These are phyloP conservation scores for Cercospora zeae-maydis DNA, from an alignment of 2,329 filamentous ascomycete species.

Conservation along the genomic window DNA sequence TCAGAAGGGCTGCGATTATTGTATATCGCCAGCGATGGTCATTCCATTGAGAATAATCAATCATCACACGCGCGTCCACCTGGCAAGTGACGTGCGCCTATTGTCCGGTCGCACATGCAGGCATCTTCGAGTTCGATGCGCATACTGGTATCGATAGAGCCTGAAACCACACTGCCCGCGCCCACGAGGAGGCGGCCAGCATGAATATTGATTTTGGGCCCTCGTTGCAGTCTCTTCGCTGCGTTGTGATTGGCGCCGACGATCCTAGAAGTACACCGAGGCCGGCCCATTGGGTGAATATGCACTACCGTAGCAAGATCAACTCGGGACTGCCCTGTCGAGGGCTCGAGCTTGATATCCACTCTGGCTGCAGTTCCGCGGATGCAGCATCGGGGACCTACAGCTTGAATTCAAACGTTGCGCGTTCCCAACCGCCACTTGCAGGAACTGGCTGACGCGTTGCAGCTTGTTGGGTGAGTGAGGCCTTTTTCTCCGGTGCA, in stretches of 20 bases:
- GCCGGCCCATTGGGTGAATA: no score
- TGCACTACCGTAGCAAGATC: no score
- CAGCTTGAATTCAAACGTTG: constrained; percentile 34
- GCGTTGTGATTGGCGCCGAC: no score
- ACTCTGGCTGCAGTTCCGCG: no score
- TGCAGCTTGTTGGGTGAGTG: constrained; percentile 51
- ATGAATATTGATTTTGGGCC: no score
- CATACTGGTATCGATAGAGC: background rate
- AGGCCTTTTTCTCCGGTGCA: constrained; percentile 65
- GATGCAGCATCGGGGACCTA: constrained; percentile 4
- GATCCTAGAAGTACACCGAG: no score
- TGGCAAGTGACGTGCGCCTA: background rate
- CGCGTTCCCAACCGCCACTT: constrained; percentile 33
- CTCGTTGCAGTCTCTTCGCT: no score
- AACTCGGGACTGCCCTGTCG: no score
- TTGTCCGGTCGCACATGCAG: background rate
- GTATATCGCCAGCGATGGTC: background rate
- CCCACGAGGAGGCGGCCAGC: no score
- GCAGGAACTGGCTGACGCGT: constrained; percentile 19
- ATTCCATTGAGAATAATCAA: background rate
- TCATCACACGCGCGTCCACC: background rate
- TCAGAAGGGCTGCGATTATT: background rate
- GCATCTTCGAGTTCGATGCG: background rate
- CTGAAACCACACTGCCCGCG: no score
- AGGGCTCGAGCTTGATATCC: no score